Evolutionary conservation across 2,329 filamentous ascomycete genomes (phyloP), one percentile per base, ranked within the genome.

Genomic region (Alternaria novae-zelandiae): DNA sequence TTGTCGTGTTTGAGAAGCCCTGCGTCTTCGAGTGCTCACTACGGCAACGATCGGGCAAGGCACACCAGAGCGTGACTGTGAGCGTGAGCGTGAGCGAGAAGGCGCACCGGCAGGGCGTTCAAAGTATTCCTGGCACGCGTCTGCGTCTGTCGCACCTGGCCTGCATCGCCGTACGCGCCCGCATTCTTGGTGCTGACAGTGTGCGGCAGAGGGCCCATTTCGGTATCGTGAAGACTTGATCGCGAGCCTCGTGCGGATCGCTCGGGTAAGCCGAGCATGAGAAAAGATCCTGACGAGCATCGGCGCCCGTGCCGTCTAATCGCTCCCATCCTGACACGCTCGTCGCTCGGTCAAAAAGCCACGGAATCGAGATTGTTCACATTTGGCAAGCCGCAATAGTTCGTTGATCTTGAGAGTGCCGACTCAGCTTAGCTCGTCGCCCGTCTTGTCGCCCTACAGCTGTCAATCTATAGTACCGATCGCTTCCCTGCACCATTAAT

Each of bases 381-480:
- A 51, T 43, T 44, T 65, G 58, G 46, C 63, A 65, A 64, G 51
- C 60, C 62, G 56, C 61, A 65, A 65, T 45, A 32, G 68, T 59
- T 64, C 62, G 53, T 63, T 64, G 57, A 41, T 51, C 44, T 64
- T 45, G 55, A 68, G 36, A 44, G n/a, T 63, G 57, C 62, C 57
- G 59, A 41, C 32, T 36, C 43, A 59, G 57, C 54, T 41, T 65
- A 70, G 69, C 65, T 61, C 58, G 61, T 51, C 61, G 47, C 51
- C 23, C 62, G 50, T 73, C 74, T 74, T 69, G 61, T 76, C 74
- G 74, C 73, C 75, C 70, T 75, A 72, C 70, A 67, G 66, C 68
- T 76, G 71, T 74, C 72, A 73, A 68, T 64, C 62, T 66, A 66
- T 65, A 60, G 59, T 65, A 67, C 70, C 63, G 62, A 63, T 65